Percentiles rank a stretch among this genome's conserved stretches.
phyloP scores from a whole-genome alignment of 768 basidiomycete genomes.

The Panus rudis region DNA sequence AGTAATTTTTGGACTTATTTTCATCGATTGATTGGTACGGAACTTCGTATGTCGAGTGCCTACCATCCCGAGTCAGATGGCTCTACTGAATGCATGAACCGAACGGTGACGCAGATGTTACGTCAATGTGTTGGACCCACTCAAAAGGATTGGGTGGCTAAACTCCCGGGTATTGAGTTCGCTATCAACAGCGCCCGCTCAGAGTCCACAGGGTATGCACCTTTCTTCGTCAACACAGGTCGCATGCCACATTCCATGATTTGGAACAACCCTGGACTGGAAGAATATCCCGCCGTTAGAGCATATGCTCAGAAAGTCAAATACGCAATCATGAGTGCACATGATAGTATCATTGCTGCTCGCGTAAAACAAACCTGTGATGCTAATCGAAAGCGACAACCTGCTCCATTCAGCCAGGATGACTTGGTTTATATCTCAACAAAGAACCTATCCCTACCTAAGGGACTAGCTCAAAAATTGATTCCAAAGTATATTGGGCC shows the following conservation, averaged over 20 bases:
- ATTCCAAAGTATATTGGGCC: conserved; percentile 25
- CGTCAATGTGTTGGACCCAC: conserved; percentile 19
- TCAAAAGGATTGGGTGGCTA: conserved; percentile 28
- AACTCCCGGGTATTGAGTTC: conserved; percentile 31
- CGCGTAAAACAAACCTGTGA: conserved; percentile 27
- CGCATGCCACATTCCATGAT: conserved; percentile 24
- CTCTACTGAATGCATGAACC: conserved; percentile 29
- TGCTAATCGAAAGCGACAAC: conserved; percentile 18
- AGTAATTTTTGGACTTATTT: conserved; percentile 34
- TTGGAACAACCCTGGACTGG: conserved; percentile 15
- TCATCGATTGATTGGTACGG: conserved; percentile 21
- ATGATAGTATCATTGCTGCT: conserved; percentile 25
- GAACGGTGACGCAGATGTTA: conserved; percentile 26
- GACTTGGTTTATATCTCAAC: conserved; percentile 24
- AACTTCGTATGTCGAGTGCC: conserved; percentile 29
- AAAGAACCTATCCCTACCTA: conserved; percentile 11
- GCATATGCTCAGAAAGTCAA: conserved; percentile 22
- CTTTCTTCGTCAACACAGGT: conserved; percentile 31
- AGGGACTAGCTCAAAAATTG: conserved; percentile 19
- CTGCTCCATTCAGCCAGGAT: conserved; percentile 10
- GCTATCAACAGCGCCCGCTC: conserved; percentile 30
- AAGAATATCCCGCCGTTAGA: conserved; percentile 22
- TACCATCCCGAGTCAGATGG: conserved; percentile 39
- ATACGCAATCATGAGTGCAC: conserved; percentile 23
- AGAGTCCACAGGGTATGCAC: conserved; percentile 27